A percentile compares a stretch with the other conserved stretches of the same genome.
These are phyloP conservation scores for Anisodus tanguticus DNA, from an alignment of 257 asterid genomes.

Conservation along the genomic window DNA sequence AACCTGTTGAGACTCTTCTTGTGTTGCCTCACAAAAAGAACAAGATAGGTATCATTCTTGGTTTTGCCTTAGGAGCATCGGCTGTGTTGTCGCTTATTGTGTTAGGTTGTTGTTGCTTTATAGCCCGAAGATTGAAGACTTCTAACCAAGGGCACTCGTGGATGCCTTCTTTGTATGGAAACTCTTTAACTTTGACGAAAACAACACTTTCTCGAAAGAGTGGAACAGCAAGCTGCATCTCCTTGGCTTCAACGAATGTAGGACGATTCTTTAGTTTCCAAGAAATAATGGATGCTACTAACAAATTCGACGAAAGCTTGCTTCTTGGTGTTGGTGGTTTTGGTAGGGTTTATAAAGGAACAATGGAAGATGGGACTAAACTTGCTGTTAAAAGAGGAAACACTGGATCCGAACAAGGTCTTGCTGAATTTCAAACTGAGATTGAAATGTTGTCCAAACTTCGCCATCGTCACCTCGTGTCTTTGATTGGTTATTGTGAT, in stretches of 20 bases:
- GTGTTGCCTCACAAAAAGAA: slow-evolving; percentile 37
- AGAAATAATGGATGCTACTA: slow-evolving; percentile 55
- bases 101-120: slow-evolving; percentile 43
- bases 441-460: slow-evolving; percentile 59
- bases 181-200: slow-evolving; percentile 51
- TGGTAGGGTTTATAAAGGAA: slow-evolving; percentile 58
- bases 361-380: slow-evolving; percentile 49
- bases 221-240: slow-evolving; percentile 57
- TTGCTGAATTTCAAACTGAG: slow-evolving; percentile 57
- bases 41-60: slow-evolving; percentile 37
- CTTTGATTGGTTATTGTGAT: slow-evolving; percentile 58
- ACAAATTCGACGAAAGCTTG: slow-evolving; percentile 50
- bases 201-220: slow-evolving; percentile 51
- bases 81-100: slow-evolving; percentile 39
- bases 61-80: slow-evolving; percentile 44
- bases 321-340: slow-evolving; percentile 63
- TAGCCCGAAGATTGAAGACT: slow-evolving; percentile 46
- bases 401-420: slow-evolving; percentile 56
- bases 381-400: slow-evolving; percentile 59
- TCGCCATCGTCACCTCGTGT: slow-evolving; percentile 57
- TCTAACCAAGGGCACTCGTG: slow-evolving; percentile 47
- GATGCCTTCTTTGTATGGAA: slow-evolving; percentile 55
- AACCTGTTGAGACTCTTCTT: slow-evolving; percentile 44
- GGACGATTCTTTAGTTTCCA: slow-evolving; percentile 52
- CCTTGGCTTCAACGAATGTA: slow-evolving; percentile 45